Conservation (phyloP, 1,284 basidiomycete genomes). For the Pseudozyma sp. region DNA sequence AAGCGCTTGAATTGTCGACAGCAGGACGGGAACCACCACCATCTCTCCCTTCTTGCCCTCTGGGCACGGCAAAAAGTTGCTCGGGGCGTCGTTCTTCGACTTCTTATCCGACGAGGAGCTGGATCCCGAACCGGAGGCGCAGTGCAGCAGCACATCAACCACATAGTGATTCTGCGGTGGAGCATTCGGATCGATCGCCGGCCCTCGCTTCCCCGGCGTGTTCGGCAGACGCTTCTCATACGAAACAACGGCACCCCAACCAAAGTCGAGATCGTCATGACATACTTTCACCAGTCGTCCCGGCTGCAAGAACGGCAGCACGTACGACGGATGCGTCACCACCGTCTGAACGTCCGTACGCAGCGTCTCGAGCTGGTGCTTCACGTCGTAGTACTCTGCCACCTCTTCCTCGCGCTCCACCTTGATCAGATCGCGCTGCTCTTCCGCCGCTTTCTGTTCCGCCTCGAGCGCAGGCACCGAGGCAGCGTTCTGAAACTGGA, state of each 20-base stretch:
- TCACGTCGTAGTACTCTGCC: slow-evolving; percentile 88
- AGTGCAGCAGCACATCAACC: slow-evolving; percentile 90
- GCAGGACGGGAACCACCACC: slow-evolving; percentile 86
- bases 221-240: slow-evolving; percentile 83
- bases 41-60: slow-evolving; percentile 72
- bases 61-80: slow-evolving; percentile 49
- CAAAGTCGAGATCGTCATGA: slow-evolving; percentile 88
- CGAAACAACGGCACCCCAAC: slow-evolving; percentile 93
- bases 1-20: slow-evolving; percentile 87
- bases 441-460: slow-evolving; percentile 84
- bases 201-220: slow-evolving; percentile 46
- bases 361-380: slow-evolving; percentile 90
- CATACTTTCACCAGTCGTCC: slow-evolving; percentile 91
- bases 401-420: slow-evolving; percentile 87
- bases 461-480: slow-evolving; percentile 86
- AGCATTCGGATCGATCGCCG: slow-evolving; percentile 71
- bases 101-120: slow-evolving; percentile 32
- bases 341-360: slow-evolving; percentile 86
- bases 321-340: slow-evolving; percentile 92
- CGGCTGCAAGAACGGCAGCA: slow-evolving; percentile 89
- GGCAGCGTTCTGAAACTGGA: slow-evolving; percentile 95
- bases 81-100: slow-evolving; percentile 12
- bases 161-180: slow-evolving; percentile 91
- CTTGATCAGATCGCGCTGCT: slow-evolving; percentile 75
- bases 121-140: slow-evolving; percentile 75